Percentiles rank a stretch among this genome's conserved stretches.
These are phyloP conservation scores for Plasmodium vivax DNA, from an alignment of 169 alveolate species.

Conservation along the genomic window DNA sequence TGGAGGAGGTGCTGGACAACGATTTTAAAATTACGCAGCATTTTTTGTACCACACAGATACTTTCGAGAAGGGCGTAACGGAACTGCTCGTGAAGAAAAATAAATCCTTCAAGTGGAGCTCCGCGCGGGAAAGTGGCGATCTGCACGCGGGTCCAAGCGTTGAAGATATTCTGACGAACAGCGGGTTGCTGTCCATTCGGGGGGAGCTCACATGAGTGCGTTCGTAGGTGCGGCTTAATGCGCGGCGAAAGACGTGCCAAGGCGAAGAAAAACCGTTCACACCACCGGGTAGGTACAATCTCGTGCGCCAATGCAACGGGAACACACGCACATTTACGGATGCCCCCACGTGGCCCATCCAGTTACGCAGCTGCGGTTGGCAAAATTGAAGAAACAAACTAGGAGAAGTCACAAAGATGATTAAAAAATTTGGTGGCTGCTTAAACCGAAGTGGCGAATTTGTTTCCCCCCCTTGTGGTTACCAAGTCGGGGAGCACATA, in stretches of 20 bases:
- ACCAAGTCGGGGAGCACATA: not conserved
- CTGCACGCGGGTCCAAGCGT: conserved; percentile 12
- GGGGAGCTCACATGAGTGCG: conserved; percentile 40
- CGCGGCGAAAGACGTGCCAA: not conserved
- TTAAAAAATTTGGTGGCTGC: not conserved
- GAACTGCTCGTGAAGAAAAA: conserved; percentile 59
- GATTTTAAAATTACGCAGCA: conserved; percentile 58
- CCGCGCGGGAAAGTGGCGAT: not conserved
- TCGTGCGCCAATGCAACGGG: not conserved
- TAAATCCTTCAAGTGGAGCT: conserved; percentile 53
- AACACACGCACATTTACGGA: not conserved
- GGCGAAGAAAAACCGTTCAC: not conserved
- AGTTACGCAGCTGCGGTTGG: not conserved
- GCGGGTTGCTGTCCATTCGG: conserved; percentile 17
- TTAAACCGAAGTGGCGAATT: not conserved
- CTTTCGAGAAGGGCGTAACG: conserved; percentile 70
- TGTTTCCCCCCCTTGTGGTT: not conserved
- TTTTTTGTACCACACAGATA: conserved; percentile 36
- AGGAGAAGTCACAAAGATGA: not conserved
- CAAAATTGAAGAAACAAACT: not conserved
- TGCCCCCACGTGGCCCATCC: not conserved
- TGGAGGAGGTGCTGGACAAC: conserved; percentile 57
- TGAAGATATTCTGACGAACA: conserved; percentile 44
- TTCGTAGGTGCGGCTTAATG: not conserved
- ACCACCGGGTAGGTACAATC: not conserved